Evolutionary conservation across 2,329 filamentous ascomycete species (phyloP).

Genomic region (Teratosphaeria zuluensis): DNA sequence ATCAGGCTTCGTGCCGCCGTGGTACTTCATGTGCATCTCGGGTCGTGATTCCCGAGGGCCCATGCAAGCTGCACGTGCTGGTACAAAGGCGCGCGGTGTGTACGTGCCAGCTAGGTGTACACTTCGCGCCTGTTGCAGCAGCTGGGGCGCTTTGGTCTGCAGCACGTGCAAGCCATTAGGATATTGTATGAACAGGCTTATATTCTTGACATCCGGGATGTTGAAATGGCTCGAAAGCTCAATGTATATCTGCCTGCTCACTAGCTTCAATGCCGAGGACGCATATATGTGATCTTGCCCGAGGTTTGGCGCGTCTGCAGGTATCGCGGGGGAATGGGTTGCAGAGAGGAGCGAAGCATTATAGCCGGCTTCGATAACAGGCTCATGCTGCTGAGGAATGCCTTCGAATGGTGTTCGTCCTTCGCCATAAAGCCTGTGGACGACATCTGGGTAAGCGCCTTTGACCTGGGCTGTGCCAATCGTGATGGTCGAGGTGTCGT

Average conservation of each 20-base stretch:
- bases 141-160: conserved; percentile 29
- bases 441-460: conserved; percentile 22
- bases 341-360: conserved; percentile 25
- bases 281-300: conserved; percentile 6
- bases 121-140: conserved; percentile 31
- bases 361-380: conserved; percentile 25
- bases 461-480: conserved; percentile 29
- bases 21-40: conserved; percentile 4
- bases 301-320: conserved; percentile 6
- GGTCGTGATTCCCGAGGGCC: conserved; percentile 1
- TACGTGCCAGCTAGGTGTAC: conserved; percentile 34
- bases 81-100: conserved; percentile 11
- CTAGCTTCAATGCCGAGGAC: conserved; percentile 9
- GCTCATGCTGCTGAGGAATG: conserved; percentile 28
- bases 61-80: conserved; percentile 12
- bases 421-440: conserved; percentile 19
- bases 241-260: conserved; percentile 25
- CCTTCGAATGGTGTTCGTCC: conserved; percentile 23
- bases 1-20: conserved; percentile 12
- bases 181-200: conserved; percentile 34
- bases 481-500: conserved; percentile 28
- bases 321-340: conserved; percentile 19
- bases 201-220: conserved; percentile 15
- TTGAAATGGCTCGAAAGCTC: conserved; percentile 28
- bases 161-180: conserved; percentile 32